These are phyloP conservation scores for Termitomyces sp. DNA, from an alignment of 768 basidiomycete species.

Conservation along the genomic window DNA sequence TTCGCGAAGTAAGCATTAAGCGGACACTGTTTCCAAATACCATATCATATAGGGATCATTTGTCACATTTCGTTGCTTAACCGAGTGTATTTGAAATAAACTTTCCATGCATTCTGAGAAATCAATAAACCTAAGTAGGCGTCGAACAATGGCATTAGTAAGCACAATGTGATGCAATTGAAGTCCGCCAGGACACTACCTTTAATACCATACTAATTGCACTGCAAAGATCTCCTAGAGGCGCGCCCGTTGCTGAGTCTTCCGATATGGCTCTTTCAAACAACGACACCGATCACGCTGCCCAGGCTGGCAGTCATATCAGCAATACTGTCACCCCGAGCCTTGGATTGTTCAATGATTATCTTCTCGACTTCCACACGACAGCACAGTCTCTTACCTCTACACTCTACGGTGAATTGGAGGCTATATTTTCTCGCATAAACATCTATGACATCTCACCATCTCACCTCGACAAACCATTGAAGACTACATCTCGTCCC, in stretches of 20 bases:
- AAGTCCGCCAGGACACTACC: background rate
- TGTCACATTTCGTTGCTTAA: background rate
- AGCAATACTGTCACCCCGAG: background rate
- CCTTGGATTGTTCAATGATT: background rate
- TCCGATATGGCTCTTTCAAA: background rate
- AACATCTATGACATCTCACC: slow-evolving; percentile 1
- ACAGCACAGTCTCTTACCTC: slow-evolving; percentile 1
- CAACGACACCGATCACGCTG: background rate
- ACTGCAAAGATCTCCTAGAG: background rate
- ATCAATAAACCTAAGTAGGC: background rate
- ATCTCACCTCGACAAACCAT: background rate
- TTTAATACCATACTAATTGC: background rate
- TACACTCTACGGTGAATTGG: slow-evolving; percentile 1
- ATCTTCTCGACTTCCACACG: slow-evolving; percentile 2
- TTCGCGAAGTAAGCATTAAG: slow-evolving; percentile 9
- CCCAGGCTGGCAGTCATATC: background rate
- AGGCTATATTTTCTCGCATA: slow-evolving; percentile 1
- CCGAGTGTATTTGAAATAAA: background rate
- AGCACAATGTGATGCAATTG: background rate
- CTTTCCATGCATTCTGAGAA: background rate
- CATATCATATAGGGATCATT: background rate
- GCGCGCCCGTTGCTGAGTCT: background rate
- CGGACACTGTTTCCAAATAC: background rate
- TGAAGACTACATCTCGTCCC: background rate
- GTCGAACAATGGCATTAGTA: slow-evolving; percentile 9